These are phyloP conservation scores for Penicillium cataractarum DNA, from an alignment of 495 filamentous ascomycete genomes.

Conservation along the genomic window DNA sequence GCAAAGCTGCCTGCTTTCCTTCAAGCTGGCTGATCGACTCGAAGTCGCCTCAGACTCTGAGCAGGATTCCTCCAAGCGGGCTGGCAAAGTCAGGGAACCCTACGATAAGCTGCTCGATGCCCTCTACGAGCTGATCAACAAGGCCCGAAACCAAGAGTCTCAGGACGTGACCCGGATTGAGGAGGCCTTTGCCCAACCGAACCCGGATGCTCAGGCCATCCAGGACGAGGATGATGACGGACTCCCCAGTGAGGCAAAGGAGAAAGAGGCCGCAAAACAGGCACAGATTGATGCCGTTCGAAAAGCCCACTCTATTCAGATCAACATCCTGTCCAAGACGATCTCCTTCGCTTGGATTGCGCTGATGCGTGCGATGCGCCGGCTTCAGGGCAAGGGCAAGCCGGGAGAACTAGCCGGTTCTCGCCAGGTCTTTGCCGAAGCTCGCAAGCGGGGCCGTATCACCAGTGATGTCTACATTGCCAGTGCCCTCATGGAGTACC, in stretches of 20 bases:
- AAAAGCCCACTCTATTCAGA: slow-evolving; percentile 70
- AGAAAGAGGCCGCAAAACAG: slow-evolving; percentile 58
- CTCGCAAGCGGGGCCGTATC: slow-evolving; percentile 79
- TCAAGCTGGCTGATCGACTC: slow-evolving; percentile 84
- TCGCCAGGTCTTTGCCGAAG: slow-evolving; percentile 84
- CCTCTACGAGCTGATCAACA: slow-evolving; percentile 77
- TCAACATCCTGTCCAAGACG: slow-evolving; percentile 70
- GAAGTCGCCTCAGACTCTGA: slow-evolving; percentile 72
- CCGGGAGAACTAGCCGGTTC: slow-evolving; percentile 71
- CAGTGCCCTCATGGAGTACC: slow-evolving; percentile 87
- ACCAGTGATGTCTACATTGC: slow-evolving; percentile 94
- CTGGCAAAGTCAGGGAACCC: slow-evolving; percentile 74
- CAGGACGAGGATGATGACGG: slow-evolving; percentile 68
- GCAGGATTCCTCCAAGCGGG: slow-evolving; percentile 68
- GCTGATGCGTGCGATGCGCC: slow-evolving; percentile 89
- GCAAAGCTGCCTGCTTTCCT: slow-evolving; percentile 85
- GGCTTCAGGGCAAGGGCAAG: slow-evolving; percentile 89
- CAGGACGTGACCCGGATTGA: slow-evolving; percentile 73
- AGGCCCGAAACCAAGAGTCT: slow-evolving; percentile 71
- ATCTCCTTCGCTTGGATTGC: slow-evolving; percentile 94
- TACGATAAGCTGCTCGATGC: slow-evolving; percentile 83
- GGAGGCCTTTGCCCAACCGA: slow-evolving; percentile 50
- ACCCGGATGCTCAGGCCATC: slow-evolving; percentile 43
- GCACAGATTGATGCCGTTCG: slow-evolving; percentile 71
- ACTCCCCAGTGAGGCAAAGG: slow-evolving; percentile 58